These are phyloP conservation scores for Suhomyces bolitotheri DNA, from an alignment of 1,139 yeast genomes.

Conservation along the genomic window DNA sequence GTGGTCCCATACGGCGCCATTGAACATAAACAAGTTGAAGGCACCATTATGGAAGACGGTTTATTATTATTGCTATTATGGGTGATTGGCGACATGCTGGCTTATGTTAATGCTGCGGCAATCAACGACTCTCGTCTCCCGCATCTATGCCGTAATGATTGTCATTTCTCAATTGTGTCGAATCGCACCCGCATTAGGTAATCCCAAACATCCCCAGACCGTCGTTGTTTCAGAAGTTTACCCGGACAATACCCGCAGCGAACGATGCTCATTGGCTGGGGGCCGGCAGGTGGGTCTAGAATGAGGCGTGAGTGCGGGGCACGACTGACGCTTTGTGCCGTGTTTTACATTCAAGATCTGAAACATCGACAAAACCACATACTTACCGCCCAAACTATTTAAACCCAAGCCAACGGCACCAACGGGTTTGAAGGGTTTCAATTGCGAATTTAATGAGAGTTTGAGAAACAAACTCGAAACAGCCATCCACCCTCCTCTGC, in stretches of 20 bases:
- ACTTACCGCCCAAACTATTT: slow-evolving; percentile 14
- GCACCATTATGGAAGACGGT: no score
- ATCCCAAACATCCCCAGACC: slow-evolving; percentile 8
- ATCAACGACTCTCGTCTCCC: not conserved
- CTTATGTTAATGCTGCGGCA: not conserved
- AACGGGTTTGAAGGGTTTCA: slow-evolving; percentile 12
- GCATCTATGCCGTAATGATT: slow-evolving; percentile 2
- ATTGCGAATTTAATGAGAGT: slow-evolving; percentile 15
- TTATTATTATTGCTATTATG: no score
- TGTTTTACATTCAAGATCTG: slow-evolving; percentile 22
- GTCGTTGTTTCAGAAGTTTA: slow-evolving; percentile 11
- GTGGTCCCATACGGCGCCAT: no score
- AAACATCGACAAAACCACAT: slow-evolving; percentile 18
- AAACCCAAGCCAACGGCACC: slow-evolving; percentile 12
- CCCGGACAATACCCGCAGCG: slow-evolving; percentile 11
- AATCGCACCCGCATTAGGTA: slow-evolving; percentile 10
- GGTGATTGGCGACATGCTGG: no score
- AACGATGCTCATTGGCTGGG: slow-evolving; percentile 2
- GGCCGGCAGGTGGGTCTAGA: slow-evolving; percentile 5
- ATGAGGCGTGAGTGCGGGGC: slow-evolving; percentile 1
- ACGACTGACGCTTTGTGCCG: slow-evolving; percentile 14
- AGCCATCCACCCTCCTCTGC: slow-evolving; percentile 2
- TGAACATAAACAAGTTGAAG: no score
- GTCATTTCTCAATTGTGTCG: not conserved
- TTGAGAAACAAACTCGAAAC: slow-evolving; percentile 12